phyloP scores from a whole-genome alignment of 2,329 filamentous ascomycete species.

The Hypoxylon sp. region DNA sequence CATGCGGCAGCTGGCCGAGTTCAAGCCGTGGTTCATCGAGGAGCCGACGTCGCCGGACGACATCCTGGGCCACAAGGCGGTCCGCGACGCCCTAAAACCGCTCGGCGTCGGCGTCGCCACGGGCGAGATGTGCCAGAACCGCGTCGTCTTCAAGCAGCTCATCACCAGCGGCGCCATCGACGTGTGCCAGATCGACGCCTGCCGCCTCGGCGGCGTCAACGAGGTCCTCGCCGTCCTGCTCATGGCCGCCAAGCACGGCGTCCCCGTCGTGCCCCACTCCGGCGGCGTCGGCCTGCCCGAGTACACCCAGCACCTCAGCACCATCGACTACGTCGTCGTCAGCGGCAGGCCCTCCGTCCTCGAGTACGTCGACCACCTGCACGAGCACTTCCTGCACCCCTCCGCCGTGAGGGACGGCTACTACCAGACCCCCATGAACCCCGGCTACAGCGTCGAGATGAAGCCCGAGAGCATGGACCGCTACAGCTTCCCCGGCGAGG shows the following conservation, averaged over 20 bases:
- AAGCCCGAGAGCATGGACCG: conserved; percentile 86
- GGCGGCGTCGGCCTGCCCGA: conserved; percentile 92
- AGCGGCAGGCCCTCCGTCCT: conserved; percentile 83
- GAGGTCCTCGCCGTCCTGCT: conserved; percentile 91
- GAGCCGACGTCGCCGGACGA: conserved; percentile 93
- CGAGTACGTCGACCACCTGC: conserved; percentile 93
- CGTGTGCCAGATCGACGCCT: conserved; percentile 90
- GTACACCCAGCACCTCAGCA: conserved; percentile 92
- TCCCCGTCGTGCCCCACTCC: conserved; percentile 89
- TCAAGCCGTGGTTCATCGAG: conserved; percentile 94
- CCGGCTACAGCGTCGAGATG: conserved; percentile 96
- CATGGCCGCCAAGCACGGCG: conserved; percentile 81
- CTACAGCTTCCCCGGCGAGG: conserved; percentile 80
- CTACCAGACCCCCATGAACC: conserved; percentile 84
- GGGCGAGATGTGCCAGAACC: conserved; percentile 96
- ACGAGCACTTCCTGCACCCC: conserved; percentile 92
- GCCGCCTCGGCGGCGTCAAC: conserved; percentile 89
- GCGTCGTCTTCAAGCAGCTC: conserved; percentile 93
- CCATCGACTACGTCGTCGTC: conserved; percentile 92
- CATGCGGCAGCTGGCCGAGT: conserved; percentile 85
- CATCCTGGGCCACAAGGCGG: conserved; percentile 86
- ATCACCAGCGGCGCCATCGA: conserved; percentile 84
- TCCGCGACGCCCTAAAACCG: conserved; percentile 82
- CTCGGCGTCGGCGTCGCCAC: conserved; percentile 87
- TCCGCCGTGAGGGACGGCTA: conserved; percentile 84